A percentile compares a stretch with the other conserved stretches of the same genome.
Evolutionary conservation across 352 stramenopile genomes (phyloP).

Genomic region (Globisporangium nodosum): DNA sequence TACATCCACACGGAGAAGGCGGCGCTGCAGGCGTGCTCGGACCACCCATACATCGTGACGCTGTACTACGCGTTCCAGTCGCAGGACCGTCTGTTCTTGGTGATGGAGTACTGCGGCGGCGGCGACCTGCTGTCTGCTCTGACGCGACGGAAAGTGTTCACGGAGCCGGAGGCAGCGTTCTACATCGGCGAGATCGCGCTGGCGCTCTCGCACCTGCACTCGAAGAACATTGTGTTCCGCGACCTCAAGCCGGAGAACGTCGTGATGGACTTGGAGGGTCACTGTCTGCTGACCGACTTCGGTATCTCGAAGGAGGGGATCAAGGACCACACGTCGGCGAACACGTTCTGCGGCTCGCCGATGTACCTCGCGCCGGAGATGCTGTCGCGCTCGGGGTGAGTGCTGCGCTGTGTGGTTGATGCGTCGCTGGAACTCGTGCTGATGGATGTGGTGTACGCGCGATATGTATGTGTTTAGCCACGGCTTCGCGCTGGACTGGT

Average conservation of each 20-base stretch:
- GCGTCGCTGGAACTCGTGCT: neutral
- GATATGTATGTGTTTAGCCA: constrained; percentile 20
- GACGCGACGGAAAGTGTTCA: constrained; percentile 77
- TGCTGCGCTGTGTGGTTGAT: constrained; percentile 1
- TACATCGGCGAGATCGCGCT: constrained; percentile 85
- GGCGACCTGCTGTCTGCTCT: constrained; percentile 73
- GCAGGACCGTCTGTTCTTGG: constrained; percentile 73
- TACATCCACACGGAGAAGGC: constrained; percentile 86
- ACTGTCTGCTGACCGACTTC: constrained; percentile 81
- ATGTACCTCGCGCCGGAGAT: constrained; percentile 86
- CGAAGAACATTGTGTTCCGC: constrained; percentile 85
- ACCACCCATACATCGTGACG: constrained; percentile 85
- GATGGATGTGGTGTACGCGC: neutral
- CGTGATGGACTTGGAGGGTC: constrained; percentile 80
- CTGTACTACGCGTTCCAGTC: constrained; percentile 85
- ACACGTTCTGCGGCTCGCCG: constrained; percentile 82
- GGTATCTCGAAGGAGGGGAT: constrained; percentile 86
- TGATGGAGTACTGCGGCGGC: constrained; percentile 85
- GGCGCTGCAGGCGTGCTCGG: constrained; percentile 72
- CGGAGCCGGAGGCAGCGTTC: constrained; percentile 69
- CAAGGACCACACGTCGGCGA: constrained; percentile 80
- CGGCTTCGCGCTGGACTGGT: constrained; percentile 83
- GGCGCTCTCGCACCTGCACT: constrained; percentile 77
- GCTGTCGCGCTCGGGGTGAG: constrained; percentile 62
- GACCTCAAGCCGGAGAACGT: constrained; percentile 86